Conservation (phyloP, 768 basidiomycete genomes). For the Hebeloma cylindrosporum region DNA sequence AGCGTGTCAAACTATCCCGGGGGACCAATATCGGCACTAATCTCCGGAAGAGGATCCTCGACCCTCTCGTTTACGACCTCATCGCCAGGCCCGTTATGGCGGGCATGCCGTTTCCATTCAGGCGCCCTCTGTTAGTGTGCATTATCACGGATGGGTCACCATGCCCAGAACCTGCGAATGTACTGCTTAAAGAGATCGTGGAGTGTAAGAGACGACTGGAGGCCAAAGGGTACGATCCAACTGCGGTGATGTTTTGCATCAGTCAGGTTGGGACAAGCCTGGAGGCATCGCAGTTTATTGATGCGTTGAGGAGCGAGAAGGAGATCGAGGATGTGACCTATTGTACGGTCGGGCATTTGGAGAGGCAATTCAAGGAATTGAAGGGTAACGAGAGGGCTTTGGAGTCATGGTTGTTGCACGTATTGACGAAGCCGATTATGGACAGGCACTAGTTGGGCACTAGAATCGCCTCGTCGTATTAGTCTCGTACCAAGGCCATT, state of each 20-base stretch:
- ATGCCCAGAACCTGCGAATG: not conserved
- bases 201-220: conserved; percentile 11
- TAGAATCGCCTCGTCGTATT: no score
- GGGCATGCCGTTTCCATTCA: conserved; percentile 2
- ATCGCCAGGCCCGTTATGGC: not conserved
- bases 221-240: conserved; percentile 8
- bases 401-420: conserved; percentile 14
- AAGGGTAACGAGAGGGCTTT: conserved; percentile 16
- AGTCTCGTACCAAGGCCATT: no score
- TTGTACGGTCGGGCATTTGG: conserved; percentile 17
- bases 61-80: conserved; percentile 14
- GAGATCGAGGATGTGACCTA: conserved; percentile 15
- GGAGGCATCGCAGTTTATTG: conserved; percentile 6
- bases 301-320: conserved; percentile 1
- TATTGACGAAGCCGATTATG: conserved; percentile 12
- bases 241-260: conserved; percentile 17
- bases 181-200: conserved; percentile 11
- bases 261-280: conserved; percentile 16
- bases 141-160: conserved; percentile 20
- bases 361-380: conserved; percentile 16
- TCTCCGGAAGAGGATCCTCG: conserved; percentile 13
- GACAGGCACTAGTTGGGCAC: no score
- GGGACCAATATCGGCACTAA: conserved; percentile 13
- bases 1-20: conserved; percentile 2
- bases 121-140: conserved; percentile 16